Evolutionary conservation across 352 stramenopile species (phyloP), one percentile per base, ranked within the genome.

Genomic region (Phytophthora cajani): DNA sequence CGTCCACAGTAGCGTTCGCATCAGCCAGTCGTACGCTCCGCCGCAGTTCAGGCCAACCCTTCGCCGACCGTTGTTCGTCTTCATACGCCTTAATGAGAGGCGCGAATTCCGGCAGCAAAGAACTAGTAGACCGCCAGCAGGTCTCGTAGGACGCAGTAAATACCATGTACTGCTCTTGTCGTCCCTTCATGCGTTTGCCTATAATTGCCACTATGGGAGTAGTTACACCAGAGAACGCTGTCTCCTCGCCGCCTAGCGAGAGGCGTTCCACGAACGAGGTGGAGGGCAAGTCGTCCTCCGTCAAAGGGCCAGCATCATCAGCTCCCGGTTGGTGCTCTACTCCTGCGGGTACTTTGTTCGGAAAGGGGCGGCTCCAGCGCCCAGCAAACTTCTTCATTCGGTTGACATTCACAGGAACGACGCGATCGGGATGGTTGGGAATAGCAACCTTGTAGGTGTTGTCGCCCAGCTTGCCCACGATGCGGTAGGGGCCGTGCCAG

Each of bases 401-500:
- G 16, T 63, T 63, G 1, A 63, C 42, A 17, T 55, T 63, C 17
- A 56, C 27, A 0, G 57, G 11, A 0, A 63, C 57, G 1, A 56
- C 19, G 5, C 42, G 53, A 21, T 63, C 16, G 3, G 55, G 55
- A 16, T 62, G 55, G 1, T 40, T 27, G 0, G 55, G 55, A 25
- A 62, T 62, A 2, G 49, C 55, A 0, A 62, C 17, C 10, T 21
- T 23, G 38, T 62, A 62, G 1, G 38, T 23, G 6, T 62, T 62
- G 2, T 52, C 55, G 0, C 55, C 55, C 0, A 51, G 6, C 17
- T 62, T 52, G 0, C 19, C 55, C 3, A 52, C 2, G 5, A 62
- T 8, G 10, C 55, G 36, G 21, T 62, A 62, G 8, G 55, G 55
- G 53, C 64, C 64, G 49, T 71, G 56, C 55, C 64, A 70, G 12